Base-by-base conservation (phyloP, 345 rosid genomes). In the Chamaenerion angustifolium region DNA sequence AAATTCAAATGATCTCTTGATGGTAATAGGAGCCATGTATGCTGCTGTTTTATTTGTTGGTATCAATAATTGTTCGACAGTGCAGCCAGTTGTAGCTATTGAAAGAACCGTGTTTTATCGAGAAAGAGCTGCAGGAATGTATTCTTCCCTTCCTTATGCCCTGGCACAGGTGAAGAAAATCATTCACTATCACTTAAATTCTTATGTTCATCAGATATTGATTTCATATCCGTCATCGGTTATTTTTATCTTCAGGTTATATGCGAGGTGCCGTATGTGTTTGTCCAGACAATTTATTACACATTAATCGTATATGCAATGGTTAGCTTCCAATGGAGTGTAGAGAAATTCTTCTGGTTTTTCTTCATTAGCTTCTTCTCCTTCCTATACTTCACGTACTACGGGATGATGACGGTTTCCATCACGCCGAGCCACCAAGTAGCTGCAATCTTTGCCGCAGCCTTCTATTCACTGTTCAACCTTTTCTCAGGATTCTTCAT, bases 81-180 rank as follows among this genome's bases (percentile, higher is more conserved):
- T 77, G 11, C 78, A 74, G 21, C 71, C 87, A 4, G 58, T 77
- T 11, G 75, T 80, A 37, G 62, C 76, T 6, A 51, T 75, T 16
- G 87, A 80, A 47, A 74, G 87, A 56, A 77, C 77, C 0, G 83
- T 80, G 48, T 77, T 77, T 48, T 80, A 80, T 49, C 63, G 87
- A 1, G 87, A 80, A 71, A 71, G 70, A 65, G 85, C 65, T 0
- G 79, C 81, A 0, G 81, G 81, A 48, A 79, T 75, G 85, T 79
- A 70, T 48, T 68, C 77, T 12, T 71, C 72, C 10, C 54, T 79
- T 41, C 72, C 85, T 14, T 79, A 76, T 35, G 81, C 85, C 40
- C 43, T 79, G 12, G 76, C 81, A 37, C 85, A 79, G 66, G 85
- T 79, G 52, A 55, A 46, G 53, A 19, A 17, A 14, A 46, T 42